Evolutionary conservation across 805 yeast species (phyloP), one percentile per base, ranked within the genome.

Genomic region (Ogataea glucozyma): DNA sequence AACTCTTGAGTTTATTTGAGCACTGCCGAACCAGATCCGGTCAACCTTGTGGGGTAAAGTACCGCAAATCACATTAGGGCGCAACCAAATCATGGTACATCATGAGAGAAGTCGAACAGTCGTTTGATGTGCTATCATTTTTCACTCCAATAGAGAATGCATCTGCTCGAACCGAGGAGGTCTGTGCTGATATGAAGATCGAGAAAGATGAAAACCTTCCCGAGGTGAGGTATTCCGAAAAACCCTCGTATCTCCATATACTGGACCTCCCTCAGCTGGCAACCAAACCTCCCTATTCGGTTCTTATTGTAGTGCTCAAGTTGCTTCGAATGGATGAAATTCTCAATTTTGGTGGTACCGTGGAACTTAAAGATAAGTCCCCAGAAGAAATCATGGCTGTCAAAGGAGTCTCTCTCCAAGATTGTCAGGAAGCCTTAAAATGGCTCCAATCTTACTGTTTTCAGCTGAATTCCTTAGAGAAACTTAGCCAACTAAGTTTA

Each of bases 261-360:
- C 65, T 82, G 4, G 91, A 85, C 54, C 61, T 85, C 2, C 91
- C 93, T 0, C 53, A 61, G 3, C 48, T 76, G n/a, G 62, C 64
- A 5, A 53, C 51, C 9, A 56, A 61, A 14, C 83, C 87, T 0
- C 78, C 86, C 1, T 58, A 58, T 6, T 56, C 47, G 1, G 79
- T 76, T 0, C 52, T 84, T 1, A 13, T 64, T 2, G 60, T 73
- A 2, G 53, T 82, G 1, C 59, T 85, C 3, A 60, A 66, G 32
- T 62, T 83, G 2, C 59, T 85, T 27, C 59, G 73, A 4, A 79
- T 78, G 0, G 71, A 70, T 16, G 69, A 67, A 17, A 72, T 75
- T 19, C 70, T 71, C 44, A 80, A 85, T 58, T 83, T 85, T 58
- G 49, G 46, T 9, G 29, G 23, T 3, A 6, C n/a, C 7, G 23